A percentile compares a stretch with the other conserved stretches of the same genome.
Conservation (phyloP, 2,329 filamentous ascomycete genomes). For the Xylaria multiplex region DNA sequence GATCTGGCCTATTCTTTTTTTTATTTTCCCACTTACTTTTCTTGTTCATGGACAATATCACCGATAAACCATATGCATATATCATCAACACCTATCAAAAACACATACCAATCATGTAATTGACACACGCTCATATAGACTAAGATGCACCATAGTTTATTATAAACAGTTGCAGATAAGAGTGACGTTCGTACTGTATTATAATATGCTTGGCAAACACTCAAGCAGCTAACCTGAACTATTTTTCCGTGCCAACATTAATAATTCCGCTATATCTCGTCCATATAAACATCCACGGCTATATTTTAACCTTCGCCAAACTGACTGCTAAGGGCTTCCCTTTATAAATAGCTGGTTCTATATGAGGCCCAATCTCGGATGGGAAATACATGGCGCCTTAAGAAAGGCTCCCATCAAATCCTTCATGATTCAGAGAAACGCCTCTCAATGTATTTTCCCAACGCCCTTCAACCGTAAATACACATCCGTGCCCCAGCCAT, state of each 20-base stretch:
- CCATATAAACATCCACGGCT: slow-evolving; percentile 7
- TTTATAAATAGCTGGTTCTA: neutral
- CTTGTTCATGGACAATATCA: too few species aligned
- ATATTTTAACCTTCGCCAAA: neutral
- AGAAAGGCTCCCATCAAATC: neutral
- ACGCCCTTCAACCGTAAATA: slow-evolving; percentile 73
- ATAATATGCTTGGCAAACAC: neutral
- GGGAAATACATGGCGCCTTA: neutral
- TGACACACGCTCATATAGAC: too few species aligned
- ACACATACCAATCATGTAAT: too few species aligned
- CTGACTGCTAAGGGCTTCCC: neutral
- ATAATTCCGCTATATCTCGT: neutral
- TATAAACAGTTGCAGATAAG: too few species aligned
- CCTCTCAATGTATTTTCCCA: slow-evolving; percentile 56
- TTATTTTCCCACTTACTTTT: too few species aligned
- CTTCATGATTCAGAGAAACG: neutral
- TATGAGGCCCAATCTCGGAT: neutral
- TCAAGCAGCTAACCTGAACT: too few species aligned
- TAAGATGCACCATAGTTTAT: too few species aligned
- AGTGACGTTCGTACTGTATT: too few species aligned
- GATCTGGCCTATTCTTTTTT: too few species aligned
- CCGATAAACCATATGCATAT: too few species aligned
- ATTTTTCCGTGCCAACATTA: neutral
- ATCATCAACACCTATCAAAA: too few species aligned
- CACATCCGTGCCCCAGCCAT: slow-evolving; percentile 86